A percentile compares a stretch with the other conserved stretches of the same genome.
Conservation (phyloP, 192 early-diverging fungal species). For the Coemansia sp. region DNA sequence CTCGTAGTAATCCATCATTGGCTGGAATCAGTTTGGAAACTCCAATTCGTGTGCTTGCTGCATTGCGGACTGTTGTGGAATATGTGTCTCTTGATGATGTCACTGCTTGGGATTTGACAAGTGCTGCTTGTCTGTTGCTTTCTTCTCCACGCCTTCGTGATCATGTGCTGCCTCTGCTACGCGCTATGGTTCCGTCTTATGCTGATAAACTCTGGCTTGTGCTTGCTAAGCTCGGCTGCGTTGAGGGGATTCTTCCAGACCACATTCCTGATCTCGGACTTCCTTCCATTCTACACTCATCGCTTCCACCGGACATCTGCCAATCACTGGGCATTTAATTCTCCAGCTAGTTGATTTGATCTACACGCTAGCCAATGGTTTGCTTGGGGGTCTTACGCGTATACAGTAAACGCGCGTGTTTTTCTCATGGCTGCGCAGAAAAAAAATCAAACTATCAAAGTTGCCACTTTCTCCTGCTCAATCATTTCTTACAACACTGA, state of each 20-base stretch:
- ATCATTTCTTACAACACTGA: too few species aligned
- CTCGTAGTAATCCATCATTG: too few species aligned
- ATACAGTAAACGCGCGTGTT: constrained; percentile 6
- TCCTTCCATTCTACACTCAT: neutral
- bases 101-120: constrained; percentile 23
- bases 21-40: too few species aligned
- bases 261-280: constrained; percentile 20
- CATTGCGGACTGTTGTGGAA: constrained; percentile 32
- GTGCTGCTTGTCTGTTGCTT: constrained; percentile 18
- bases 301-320: constrained; percentile 17
- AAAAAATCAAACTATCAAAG: too few species aligned
- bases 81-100: constrained; percentile 35
- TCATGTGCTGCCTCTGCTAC: constrained; percentile 17
- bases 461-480: too few species aligned
- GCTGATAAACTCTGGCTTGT: constrained; percentile 49
- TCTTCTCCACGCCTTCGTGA: constrained; percentile 3
- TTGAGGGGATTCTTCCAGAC: neutral
- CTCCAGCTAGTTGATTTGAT: neutral
- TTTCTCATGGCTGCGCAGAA: too few species aligned
- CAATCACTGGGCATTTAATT: constrained; percentile 16
- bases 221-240: constrained; percentile 23
- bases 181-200: constrained; percentile 34
- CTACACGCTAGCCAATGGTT: constrained; percentile 3
- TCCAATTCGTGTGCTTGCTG: constrained; percentile 12
- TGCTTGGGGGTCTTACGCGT: neutral